Evolutionary conservation across 2,329 filamentous ascomycete genomes (phyloP).

Genomic region (Venturia oleaginea): DNA sequence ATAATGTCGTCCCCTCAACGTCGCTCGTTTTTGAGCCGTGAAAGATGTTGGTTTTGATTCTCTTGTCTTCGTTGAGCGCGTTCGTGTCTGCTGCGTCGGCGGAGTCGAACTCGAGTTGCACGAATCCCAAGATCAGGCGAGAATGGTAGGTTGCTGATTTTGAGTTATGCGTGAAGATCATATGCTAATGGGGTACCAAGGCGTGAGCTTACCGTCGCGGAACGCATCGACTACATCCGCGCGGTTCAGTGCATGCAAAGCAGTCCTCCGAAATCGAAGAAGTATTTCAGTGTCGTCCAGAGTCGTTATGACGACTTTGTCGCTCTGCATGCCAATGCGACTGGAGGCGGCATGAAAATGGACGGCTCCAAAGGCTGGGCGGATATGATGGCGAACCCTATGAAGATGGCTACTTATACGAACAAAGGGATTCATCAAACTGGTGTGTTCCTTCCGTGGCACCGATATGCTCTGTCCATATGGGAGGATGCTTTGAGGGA

Average conservation of each 20-base stretch:
- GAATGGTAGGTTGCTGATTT: not conserved
- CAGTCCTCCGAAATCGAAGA: not conserved
- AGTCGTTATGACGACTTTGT: conserved; percentile 14
- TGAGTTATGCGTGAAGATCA: not conserved
- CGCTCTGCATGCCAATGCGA: conserved; percentile 12
- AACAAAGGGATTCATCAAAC: conserved; percentile 8
- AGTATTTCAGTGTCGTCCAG: not conserved
- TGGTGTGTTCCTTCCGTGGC: conserved; percentile 25
- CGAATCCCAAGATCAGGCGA: not conserved
- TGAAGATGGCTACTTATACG: not conserved
- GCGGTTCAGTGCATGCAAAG: conserved; percentile 9
- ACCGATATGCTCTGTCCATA: conserved; percentile 25
- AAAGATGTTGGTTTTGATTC: not conserved
- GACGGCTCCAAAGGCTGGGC: not conserved
- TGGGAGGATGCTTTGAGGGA: conserved; percentile 27
- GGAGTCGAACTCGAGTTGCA: not conserved
- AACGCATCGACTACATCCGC: conserved; percentile 12
- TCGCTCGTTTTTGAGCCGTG: too few relatives aligned
- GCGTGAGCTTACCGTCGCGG: not conserved
- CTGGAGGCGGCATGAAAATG: conserved; percentile 2
- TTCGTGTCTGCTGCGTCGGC: not conserved
- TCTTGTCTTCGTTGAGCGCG: not conserved
- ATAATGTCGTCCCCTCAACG: too few relatives aligned
- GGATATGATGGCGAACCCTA: not conserved
- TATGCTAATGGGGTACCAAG: not conserved